Evolutionary conservation across 1,139 yeast genomes (phyloP), one percentile per base, ranked within the genome.

Genomic region (Taphrina deformans): DNA sequence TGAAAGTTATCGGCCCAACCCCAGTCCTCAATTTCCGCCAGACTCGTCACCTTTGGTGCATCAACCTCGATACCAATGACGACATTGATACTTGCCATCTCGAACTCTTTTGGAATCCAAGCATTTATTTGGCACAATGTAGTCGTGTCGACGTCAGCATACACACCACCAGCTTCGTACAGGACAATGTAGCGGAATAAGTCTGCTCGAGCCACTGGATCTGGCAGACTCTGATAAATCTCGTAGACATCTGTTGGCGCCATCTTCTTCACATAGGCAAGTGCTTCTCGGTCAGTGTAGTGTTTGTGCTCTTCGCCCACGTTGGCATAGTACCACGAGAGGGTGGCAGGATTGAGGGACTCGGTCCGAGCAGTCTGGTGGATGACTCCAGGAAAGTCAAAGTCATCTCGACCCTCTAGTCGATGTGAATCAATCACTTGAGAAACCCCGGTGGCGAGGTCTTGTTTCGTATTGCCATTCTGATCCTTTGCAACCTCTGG

Each of bases 91-190:
- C 26, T 41, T 14, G 46, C 23, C n/a, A 41, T 52, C 18, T 48
- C 23, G 24, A 65, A 50, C 23, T 53, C 45, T 21, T 76, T 78
- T 0, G 86, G 84, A 31, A 85, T 82, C 91, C 92, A 87, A 67
- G 79, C 75, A 9, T 82, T 82, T 23, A 85, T 75, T 0, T 87
- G 81, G 73, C 85, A 84, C 66, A 87, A 75, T 1, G 85, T 83
- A 62, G 78, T 72, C 0, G 99, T 92, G 74, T 93, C 98, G 60
- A 92, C 87, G 73, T 92, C 98, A 0, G 96, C 82, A 74, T 92
- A 92, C 1, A 90, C 87, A 1, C 99, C 99, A 33, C 99, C 99
- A 67, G 91, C 81, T 9, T 97, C 96, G 72, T 82, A 86, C 48
- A 92, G 76, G 62, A 93, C 86, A 72, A 93, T 79, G 75, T 92